Conservation (phyloP, 371 early-diverging fungal species). For the Mortierella sp. region DNA sequence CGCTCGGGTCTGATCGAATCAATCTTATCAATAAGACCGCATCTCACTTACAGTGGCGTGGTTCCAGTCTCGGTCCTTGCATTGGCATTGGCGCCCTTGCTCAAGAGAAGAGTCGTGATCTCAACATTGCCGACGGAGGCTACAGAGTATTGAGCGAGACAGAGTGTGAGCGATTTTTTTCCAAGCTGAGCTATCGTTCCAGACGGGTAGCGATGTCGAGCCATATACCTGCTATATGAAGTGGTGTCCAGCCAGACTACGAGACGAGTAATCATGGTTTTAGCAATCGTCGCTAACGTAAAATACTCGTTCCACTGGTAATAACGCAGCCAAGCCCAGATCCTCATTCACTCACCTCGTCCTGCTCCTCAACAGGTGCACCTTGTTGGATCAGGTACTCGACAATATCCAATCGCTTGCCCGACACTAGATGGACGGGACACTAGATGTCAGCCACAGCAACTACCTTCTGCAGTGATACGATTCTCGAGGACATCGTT, state of each 20-base stretch:
- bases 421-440: conserved; percentile 63
- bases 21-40: not conserved
- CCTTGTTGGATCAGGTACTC: conserved; percentile 75
- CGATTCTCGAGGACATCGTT: not conserved
- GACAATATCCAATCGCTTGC: conserved; percentile 75
- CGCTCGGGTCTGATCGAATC: not conserved
- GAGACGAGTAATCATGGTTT: not conserved
- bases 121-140: conserved; percentile 68
- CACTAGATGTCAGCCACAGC: not conserved
- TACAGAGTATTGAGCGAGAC: conserved; percentile 14
- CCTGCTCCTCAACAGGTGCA: conserved; percentile 65
- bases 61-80: conserved; percentile 67
- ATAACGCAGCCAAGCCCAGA: not conserved
- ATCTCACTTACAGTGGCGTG: conserved; percentile 65
- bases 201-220: no score
- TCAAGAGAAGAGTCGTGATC: conserved; percentile 61
- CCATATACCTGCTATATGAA: conserved; percentile 69
- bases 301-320: not conserved
- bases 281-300: not conserved
- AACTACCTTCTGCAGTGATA: not conserved
- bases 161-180: not conserved
- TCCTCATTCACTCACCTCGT: conserved; percentile 60
- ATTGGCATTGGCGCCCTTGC: conserved; percentile 62
- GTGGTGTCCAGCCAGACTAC: conserved; percentile 72
- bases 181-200: not conserved